Evolutionary conservation across 2,329 filamentous ascomycete species (phyloP).

Genomic region (Clonostachys sp.): DNA sequence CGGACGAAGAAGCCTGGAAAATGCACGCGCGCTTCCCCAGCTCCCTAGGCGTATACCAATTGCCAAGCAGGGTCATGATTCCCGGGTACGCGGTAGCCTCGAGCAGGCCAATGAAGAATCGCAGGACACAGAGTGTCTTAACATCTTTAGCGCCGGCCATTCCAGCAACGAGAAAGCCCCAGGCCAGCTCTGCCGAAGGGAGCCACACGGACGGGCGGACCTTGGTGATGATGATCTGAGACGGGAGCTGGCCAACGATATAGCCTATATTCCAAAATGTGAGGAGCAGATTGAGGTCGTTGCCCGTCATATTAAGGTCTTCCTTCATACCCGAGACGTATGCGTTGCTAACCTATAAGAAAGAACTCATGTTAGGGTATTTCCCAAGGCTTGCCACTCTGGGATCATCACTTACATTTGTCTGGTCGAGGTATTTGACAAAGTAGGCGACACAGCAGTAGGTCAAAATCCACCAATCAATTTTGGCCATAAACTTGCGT

Average conservation of each 20-base stretch:
- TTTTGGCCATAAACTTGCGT: conserved; percentile 20
- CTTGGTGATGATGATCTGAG: conserved; percentile 27
- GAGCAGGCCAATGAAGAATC: conserved; percentile 32
- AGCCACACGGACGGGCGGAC: conserved; percentile 29
- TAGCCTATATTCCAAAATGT: conserved; percentile 56
- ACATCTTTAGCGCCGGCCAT: conserved; percentile 27
- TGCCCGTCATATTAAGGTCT: conserved; percentile 42
- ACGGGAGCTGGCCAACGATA: conserved; percentile 36
- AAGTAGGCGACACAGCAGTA: conserved; percentile 28
- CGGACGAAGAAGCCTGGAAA: conserved; percentile 28
- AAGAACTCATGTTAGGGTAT: background rate
- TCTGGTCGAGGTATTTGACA: conserved; percentile 26
- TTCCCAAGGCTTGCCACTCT: too few species aligned
- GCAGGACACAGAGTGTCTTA: conserved; percentile 23
- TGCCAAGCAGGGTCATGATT: conserved; percentile 26
- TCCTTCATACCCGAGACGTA: conserved; percentile 39
- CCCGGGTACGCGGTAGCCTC: conserved; percentile 27
- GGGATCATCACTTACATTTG: conserved; percentile 10
- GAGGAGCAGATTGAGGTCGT: conserved; percentile 45
- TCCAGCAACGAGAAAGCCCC: conserved; percentile 20
- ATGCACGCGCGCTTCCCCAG: conserved; percentile 32
- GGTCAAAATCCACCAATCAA: conserved; percentile 25
- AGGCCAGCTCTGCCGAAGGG: conserved; percentile 22
- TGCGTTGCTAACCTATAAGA: conserved; percentile 20
- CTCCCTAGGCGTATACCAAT: conserved; percentile 34